Evolutionary conservation across 192 early-diverging fungal species (phyloP), one percentile per base, ranked within the genome.

Genomic region (Lunasporangiospora selenospora): DNA sequence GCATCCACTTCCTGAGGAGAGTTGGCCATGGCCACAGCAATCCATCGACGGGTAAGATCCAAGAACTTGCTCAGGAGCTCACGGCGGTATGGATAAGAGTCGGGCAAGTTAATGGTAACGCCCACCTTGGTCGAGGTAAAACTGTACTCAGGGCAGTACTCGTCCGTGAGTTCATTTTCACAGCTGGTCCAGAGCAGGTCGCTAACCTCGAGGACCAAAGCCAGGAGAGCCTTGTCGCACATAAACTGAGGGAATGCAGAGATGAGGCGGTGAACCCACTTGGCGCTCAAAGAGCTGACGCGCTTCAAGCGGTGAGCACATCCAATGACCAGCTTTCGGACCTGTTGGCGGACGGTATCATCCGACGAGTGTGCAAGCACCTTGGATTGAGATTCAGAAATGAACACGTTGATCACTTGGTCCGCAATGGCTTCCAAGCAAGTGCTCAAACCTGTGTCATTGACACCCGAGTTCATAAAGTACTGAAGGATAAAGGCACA

Each of bases 391-490:
- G 80, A 71, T 43, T 83, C 85, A 2, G 64, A 81, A 24, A 79
- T 78, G 43, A 87, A 87, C 10, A 73, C 77, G 7, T 67, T 47
- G 46, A 75, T 75, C 9, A 84, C 85, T 33, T 87, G 82, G 38
- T 92, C 89, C 11, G 87, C 92, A 56, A 97, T 90, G 24, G 79
- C 77, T 59, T 96, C 91, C 36, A 99, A 75, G 13, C 90, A 85
- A 1, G 79, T 79, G 36, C 90, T 88, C 32, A 95, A 69, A 7
- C 86, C 84, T 16, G 89, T 91, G 33, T 85, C 80, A 58, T 90
- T 90, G 41, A 95, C 88, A 16, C 94, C 90, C 31, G 93, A 84
- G 62, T 98, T 95, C 76, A 84, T 80, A 58, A 98, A 89, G 64
- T 98, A 98, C 45, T 83, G 81, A 31, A 93, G 76, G 38, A 96